Conservation (phyloP, 768 basidiomycete species). For the Termitomyces sp. region DNA sequence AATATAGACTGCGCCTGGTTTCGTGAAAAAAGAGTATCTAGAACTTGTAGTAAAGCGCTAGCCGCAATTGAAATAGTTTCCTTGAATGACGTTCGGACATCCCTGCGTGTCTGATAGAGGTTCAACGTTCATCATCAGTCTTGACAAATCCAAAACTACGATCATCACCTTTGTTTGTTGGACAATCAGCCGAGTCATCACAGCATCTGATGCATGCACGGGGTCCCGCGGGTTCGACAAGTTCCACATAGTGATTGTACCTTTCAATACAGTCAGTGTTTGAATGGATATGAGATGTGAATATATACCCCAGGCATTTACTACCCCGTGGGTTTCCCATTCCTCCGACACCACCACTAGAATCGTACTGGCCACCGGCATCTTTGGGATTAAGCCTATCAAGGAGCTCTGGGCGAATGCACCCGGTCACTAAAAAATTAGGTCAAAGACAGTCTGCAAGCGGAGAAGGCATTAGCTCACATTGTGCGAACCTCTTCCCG, state of each 20-base stretch:
- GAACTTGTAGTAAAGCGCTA: conserved; percentile 15
- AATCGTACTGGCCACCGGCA: conserved; percentile 53
- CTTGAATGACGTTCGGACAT: conserved; percentile 46
- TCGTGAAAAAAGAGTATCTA: too few relatives aligned
- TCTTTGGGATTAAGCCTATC: conserved; percentile 41
- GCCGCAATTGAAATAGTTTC: conserved; percentile 49
- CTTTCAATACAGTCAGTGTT: conserved; percentile 16
- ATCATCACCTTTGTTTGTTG: conserved; percentile 36
- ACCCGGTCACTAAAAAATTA: conserved; percentile 42
- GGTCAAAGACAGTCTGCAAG: background rate
- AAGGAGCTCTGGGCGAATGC: conserved; percentile 39
- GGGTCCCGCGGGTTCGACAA: conserved; percentile 44
- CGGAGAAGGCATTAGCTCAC: conserved; percentile 22
- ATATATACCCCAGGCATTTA: conserved; percentile 39
- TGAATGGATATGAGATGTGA: background rate
- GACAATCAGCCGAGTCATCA: conserved; percentile 48
- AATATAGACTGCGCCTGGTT: too few relatives aligned
- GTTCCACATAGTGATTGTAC: conserved; percentile 56
- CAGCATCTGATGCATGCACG: conserved; percentile 58
- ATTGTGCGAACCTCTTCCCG: conserved; percentile 38
- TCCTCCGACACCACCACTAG: conserved; percentile 46
- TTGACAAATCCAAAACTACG: background rate
- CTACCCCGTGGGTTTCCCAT: conserved; percentile 46
- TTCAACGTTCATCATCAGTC: background rate
- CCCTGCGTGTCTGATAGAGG: conserved; percentile 37